Conservation (phyloP, 495 filamentous ascomycete species). For the Xylaria venustula region DNA sequence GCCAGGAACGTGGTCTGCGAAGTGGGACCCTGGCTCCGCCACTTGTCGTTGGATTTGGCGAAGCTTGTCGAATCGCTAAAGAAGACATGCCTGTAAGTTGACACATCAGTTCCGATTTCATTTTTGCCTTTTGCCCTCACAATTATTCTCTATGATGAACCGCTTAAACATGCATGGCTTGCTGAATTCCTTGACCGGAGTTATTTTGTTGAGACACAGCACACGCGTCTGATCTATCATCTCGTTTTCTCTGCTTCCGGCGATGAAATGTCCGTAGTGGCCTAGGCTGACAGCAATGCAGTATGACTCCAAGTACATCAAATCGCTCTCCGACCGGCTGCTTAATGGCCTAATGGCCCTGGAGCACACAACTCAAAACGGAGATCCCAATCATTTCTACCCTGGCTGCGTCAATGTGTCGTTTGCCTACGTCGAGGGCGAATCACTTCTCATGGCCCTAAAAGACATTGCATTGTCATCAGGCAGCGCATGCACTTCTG, state of each 20-base stretch:
- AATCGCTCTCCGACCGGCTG: slow-evolving; percentile 76
- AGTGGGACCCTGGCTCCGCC: slow-evolving; percentile 92
- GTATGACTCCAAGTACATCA: slow-evolving; percentile 89
- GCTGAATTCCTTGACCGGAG: slow-evolving; percentile 51
- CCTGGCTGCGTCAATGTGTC: slow-evolving; percentile 98
- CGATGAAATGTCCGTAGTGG: background rate
- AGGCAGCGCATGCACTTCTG: slow-evolving; percentile 94
- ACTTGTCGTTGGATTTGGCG: slow-evolving; percentile 87
- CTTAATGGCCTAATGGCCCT: slow-evolving; percentile 76
- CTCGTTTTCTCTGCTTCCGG: background rate
- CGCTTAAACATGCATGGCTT: slow-evolving; percentile 72
- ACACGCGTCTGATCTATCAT: slow-evolving; percentile 45
- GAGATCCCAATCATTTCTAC: slow-evolving; percentile 79
- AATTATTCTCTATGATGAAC: slow-evolving; percentile 52
- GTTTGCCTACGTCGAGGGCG: slow-evolving; percentile 96
- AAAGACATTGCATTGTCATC: slow-evolving; percentile 98
- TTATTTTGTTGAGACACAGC: slow-evolving; percentile 53
- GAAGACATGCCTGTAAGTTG: slow-evolving; percentile 82
- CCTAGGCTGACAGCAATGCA: slow-evolving; percentile 38
- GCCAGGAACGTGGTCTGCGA: slow-evolving; percentile 89
- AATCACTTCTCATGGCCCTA: slow-evolving; percentile 95
- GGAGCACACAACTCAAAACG: slow-evolving; percentile 91
- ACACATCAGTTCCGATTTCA: background rate
- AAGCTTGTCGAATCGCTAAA: slow-evolving; percentile 87
- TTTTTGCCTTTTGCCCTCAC: slow-evolving; percentile 13